These are phyloP conservation scores for Citrus medica DNA, from an alignment of 345 rosid genomes.

Conservation along the genomic window DNA sequence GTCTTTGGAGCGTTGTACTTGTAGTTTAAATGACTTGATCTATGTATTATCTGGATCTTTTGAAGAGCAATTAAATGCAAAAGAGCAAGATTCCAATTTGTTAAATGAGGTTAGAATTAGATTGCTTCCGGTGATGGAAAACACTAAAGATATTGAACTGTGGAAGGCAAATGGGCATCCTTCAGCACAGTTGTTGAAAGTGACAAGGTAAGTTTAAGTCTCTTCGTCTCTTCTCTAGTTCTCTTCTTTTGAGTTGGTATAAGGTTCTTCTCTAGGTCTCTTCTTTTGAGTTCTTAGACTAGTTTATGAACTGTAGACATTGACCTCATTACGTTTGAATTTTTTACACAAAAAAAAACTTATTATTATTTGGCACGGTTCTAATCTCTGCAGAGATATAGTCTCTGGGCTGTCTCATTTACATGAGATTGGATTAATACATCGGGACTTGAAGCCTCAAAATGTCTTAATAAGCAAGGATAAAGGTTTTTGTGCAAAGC, in stretches of 20 bases:
- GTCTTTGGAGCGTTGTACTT: slow-evolving; percentile 61
- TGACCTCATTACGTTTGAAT: not conserved
- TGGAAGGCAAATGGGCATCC: slow-evolving; percentile 70
- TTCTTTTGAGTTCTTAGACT: not conserved
- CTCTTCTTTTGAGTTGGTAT: not conserved
- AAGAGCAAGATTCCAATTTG: slow-evolving; percentile 18
- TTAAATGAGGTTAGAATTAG: slow-evolving; percentile 22
- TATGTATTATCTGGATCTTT: slow-evolving; percentile 33
- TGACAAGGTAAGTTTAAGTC: slow-evolving; percentile 51
- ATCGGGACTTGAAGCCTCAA: slow-evolving; percentile 80
- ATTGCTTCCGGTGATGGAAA: slow-evolving; percentile 31
- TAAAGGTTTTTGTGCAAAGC: slow-evolving; percentile 59
- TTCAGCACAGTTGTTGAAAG: slow-evolving; percentile 46
- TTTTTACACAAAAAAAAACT: slow-evolving; percentile 7
- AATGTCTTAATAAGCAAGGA: slow-evolving; percentile 69
- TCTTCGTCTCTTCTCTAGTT: not conserved
- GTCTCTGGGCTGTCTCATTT: slow-evolving; percentile 71
- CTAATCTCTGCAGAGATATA: slow-evolving; percentile 48
- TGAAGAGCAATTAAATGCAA: slow-evolving; percentile 29
- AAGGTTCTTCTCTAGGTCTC: not conserved
- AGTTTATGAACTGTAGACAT: not conserved
- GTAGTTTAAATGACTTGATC: slow-evolving; percentile 64
- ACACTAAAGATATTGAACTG: slow-evolving; percentile 37
- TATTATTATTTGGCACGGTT: slow-evolving; percentile 21
- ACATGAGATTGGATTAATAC: slow-evolving; percentile 73